A percentile compares a stretch with the other conserved stretches of the same genome.
Conservation (phyloP, 352 stramenopile species). For the Pythium oligandrum region DNA sequence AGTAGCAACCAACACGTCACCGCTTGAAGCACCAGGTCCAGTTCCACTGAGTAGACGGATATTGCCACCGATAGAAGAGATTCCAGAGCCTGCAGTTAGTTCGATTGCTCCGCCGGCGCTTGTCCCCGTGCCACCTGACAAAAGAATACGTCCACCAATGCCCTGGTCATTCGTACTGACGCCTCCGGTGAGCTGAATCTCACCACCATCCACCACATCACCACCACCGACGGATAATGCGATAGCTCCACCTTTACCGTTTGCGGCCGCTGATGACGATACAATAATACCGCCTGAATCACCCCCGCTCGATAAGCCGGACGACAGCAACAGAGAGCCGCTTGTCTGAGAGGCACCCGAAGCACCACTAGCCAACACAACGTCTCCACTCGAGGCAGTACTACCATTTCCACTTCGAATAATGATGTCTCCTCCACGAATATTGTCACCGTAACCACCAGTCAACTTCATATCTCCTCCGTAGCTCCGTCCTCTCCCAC, state of each 20-base stretch:
- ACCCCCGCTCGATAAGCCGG: conserved; percentile 19
- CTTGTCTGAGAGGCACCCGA: conserved; percentile 12
- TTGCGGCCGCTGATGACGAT: conserved; percentile 12
- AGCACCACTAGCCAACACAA: conserved; percentile 8
- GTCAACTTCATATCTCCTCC: background rate
- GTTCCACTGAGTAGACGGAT: conserved; percentile 25
- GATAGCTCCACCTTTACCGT: conserved; percentile 23
- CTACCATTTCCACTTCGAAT: conserved; percentile 17
- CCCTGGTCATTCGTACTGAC: conserved; percentile 21
- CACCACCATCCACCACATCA: conserved; percentile 7
- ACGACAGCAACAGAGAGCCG: conserved; percentile 20
- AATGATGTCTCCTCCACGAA: conserved; percentile 10
- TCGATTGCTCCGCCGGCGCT: conserved; percentile 21
- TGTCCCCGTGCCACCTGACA: conserved; percentile 27
- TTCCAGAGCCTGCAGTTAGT: conserved; percentile 22
- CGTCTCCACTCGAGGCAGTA: conserved; percentile 11
- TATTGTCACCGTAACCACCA: background rate
- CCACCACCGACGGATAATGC: conserved; percentile 12
- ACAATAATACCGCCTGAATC: conserved; percentile 18
- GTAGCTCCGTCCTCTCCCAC: background rate
- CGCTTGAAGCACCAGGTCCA: conserved; percentile 21
- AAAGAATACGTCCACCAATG: conserved; percentile 22
- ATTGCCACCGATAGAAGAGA: conserved; percentile 18
- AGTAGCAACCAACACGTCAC: conserved; percentile 22
- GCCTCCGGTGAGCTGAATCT: conserved; percentile 13